Percentiles rank a stretch among this genome's conserved stretches.
These are phyloP conservation scores for Sporothrix humicola DNA, from an alignment of 2,329 filamentous ascomycete species.

Conservation along the genomic window DNA sequence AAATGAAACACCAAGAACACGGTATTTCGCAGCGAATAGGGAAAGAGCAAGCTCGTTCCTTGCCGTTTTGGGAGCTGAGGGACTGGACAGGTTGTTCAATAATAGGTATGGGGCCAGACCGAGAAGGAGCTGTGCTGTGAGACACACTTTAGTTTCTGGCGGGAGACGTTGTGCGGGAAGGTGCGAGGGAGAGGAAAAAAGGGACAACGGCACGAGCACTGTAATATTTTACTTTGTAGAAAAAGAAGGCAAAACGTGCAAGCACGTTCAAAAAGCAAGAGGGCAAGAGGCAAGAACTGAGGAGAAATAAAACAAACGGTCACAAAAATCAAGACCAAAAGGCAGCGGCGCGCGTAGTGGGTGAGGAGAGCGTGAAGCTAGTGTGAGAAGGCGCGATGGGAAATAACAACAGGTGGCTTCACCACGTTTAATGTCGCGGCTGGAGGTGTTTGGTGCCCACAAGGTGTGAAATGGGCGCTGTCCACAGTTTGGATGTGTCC, in stretches of 20 bases:
- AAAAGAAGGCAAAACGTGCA: neutral
- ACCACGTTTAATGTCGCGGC: conserved; percentile 33
- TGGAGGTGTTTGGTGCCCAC: conserved; percentile 24
- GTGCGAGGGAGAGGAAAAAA: conserved; percentile 53
- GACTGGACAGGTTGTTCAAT: conserved; percentile 31
- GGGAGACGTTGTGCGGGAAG: conserved; percentile 3
- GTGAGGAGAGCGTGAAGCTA: neutral
- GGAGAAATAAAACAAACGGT: conserved; percentile 13
- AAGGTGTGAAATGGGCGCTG: conserved; percentile 13
- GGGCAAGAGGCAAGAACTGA: neutral
- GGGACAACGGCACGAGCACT: conserved; percentile 37
- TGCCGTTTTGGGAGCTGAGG: conserved; percentile 16
- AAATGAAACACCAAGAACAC: conserved; percentile 19
- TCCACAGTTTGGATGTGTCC: neutral
- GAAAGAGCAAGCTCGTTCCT: conserved; percentile 27
- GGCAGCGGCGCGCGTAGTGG: conserved; percentile 13
- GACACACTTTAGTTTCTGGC: conserved; percentile 14
- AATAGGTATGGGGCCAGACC: neutral
- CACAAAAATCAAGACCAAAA: conserved; percentile 6
- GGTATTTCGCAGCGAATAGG: conserved; percentile 25
- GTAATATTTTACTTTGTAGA: no score
- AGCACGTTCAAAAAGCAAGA: neutral
- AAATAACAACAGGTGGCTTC: conserved; percentile 41
- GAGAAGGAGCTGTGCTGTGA: conserved; percentile 21
- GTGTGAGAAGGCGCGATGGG: conserved; percentile 31